phyloP scores from a whole-genome alignment of 768 basidiomycete genomes.

The Suillus paluster region DNA sequence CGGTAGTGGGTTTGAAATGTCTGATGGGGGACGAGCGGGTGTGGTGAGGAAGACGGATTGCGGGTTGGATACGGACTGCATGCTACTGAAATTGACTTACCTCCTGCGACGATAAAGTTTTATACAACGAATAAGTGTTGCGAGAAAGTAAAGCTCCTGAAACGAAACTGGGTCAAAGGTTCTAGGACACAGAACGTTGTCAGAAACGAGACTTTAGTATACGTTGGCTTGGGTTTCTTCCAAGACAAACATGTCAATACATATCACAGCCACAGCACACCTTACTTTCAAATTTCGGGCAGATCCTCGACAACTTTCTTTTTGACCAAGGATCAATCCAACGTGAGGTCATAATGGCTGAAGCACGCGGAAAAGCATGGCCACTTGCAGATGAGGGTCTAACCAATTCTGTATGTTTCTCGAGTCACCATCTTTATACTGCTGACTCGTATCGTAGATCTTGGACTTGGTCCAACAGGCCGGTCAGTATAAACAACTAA shows the following conservation, averaged over 20 bases:
- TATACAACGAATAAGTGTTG: neutral
- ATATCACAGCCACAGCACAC: conserved; percentile 7
- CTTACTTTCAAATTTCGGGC: neutral
- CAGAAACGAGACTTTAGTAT: neutral
- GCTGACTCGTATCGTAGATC: conserved; percentile 57
- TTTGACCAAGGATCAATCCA: conserved; percentile 86
- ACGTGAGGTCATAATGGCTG: conserved; percentile 87
- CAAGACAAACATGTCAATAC: conserved; percentile 3
- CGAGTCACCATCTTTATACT: neutral
- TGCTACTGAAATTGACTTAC: conserved; percentile 39
- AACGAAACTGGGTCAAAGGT: neutral
- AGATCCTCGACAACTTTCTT: neutral
- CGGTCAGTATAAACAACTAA: conserved; percentile 95
- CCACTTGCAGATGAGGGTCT: conserved; percentile 84
- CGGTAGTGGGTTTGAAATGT: conserved; percentile 46
- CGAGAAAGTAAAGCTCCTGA: neutral
- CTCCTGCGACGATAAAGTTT: conserved; percentile 16
- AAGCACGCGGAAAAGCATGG: conserved; percentile 81
- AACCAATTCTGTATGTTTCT: conserved; percentile 79
- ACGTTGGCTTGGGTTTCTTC: conserved; percentile 7
- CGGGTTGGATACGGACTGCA: conserved; percentile 52
- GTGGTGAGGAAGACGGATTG: conserved; percentile 61
- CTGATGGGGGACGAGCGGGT: conserved; percentile 58
- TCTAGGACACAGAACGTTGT: neutral
- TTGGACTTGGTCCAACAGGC: conserved; percentile 96